Evolutionary conservation across 805 yeast species (phyloP), one percentile per base, ranked within the genome.

Genomic region (Wickerhamomyces tratensis): DNA sequence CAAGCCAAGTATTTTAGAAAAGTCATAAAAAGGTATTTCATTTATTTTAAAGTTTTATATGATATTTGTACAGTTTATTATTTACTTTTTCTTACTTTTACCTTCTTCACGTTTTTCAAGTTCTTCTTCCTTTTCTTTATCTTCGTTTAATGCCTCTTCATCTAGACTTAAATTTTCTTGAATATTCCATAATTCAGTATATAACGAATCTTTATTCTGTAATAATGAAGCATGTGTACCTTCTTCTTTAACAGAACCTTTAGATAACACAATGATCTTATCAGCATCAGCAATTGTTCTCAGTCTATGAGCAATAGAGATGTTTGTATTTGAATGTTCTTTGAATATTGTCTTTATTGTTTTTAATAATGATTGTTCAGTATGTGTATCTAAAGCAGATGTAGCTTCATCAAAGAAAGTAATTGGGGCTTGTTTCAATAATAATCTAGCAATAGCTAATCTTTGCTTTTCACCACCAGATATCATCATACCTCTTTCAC

Each of bases 401-500:
- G 98, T 86, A 3, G 98, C 98, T 57, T 93, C 98, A 57, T 93
- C 98, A 51, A 93, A 89, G 61, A 93, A 91, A 43, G 94, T 84
- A 39, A 93, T 86, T 27, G 93, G 91, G 0, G 97, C 78, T 48
- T 77, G 72, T 61, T 93, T 93, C 51, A 93, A 64, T 37, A 93
- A 62, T n/a, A 93, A 76, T 49, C 98, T 72, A 1, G 97, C 93
- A 49, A 93, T 87, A 0, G 98, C 98, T 37, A 93, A 68, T 48
- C 98, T 69, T 63, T 93, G 98, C 59, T 93, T 89, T 60, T 93
- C 98, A 46, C 98, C 98, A n/a, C 98, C 98, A 26, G 96, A 87
- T 39, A 93, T 89, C 98, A 93, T 93, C 74, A 93, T 73, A n/a
- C 98, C 98, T 57, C 94, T 70, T 61, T 93, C 98, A 39, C 98